Conservation (phyloP, 805 yeast genomes). For the Myxozyma mucilagina region DNA sequence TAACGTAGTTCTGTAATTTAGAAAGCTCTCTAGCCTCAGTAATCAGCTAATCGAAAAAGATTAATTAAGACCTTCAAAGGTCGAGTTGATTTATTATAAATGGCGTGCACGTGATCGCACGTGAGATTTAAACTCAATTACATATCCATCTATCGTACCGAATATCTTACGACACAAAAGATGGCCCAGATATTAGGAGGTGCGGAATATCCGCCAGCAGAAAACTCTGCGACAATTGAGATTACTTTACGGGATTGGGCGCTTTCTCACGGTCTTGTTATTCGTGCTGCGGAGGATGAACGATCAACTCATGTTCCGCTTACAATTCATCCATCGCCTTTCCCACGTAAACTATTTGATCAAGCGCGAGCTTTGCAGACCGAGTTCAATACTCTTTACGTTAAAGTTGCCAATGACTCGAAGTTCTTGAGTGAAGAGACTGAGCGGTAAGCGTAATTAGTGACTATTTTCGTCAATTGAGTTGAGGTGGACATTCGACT, state of each 20-base stretch:
- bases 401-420: constrained; percentile 57
- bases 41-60: no score
- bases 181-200: constrained; percentile 7
- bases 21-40: no score
- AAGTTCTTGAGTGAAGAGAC: constrained; percentile 65
- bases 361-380: constrained; percentile 67
- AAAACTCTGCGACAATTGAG: constrained; percentile 1
- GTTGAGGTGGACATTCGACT: neutral
- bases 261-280: constrained; percentile 33
- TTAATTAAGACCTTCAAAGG: no score
- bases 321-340: constrained; percentile 87
- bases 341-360: constrained; percentile 66
- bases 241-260: constrained; percentile 31
- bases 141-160: neutral
- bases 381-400: constrained; percentile 72
- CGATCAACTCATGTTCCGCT: constrained; percentile 73
- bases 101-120: neutral
- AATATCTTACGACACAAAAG: neutral
- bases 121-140: constrained; percentile 2
- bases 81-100: neutral
- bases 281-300: constrained; percentile 46
- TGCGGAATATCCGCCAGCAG: constrained; percentile 23
- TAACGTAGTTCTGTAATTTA: neutral
- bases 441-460: constrained; percentile 39
- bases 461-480: neutral